Evolutionary conservation across 73 alveolate species (phyloP).

Genomic region (Symbiodinium natans): DNA sequence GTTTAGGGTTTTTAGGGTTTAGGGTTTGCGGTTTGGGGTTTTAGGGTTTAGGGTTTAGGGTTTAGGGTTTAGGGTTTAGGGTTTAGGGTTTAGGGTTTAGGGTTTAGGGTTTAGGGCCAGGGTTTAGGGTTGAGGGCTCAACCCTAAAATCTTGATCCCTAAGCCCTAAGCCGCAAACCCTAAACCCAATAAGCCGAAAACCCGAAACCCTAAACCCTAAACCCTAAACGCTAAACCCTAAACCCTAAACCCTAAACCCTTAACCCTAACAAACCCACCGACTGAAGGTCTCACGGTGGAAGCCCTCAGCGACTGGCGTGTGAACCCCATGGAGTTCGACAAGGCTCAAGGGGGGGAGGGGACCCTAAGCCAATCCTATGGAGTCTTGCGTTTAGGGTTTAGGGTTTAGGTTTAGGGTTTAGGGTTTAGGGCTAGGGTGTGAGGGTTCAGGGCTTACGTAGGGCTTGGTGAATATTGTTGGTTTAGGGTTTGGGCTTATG

Average conservation of each 20-base stretch:
- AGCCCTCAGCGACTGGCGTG: neutral
- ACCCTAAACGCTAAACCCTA: too few relatives aligned
- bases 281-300: neutral
- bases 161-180: too few relatives aligned
- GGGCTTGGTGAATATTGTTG: neutral
- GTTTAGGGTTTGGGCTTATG: neutral
- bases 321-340: conserved; percentile 4
- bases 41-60: too few relatives aligned
- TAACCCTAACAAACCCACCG: neutral
- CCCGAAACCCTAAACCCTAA: neutral
- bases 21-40: too few relatives aligned
- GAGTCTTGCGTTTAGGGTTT: too few relatives aligned
- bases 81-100: too few relatives aligned
- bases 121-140: too few relatives aligned
- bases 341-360: neutral
- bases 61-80: too few relatives aligned
- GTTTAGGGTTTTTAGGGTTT: too few relatives aligned
- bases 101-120: too few relatives aligned
- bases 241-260: neutral
- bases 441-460: neutral
- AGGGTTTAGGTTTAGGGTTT: neutral
- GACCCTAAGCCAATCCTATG: too few relatives aligned
- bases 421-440: neutral
- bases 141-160: too few relatives aligned
- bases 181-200: neutral